Evolutionary conservation across 371 early-diverging fungal genomes (phyloP).

Genomic region (Nematocida sp.): DNA sequence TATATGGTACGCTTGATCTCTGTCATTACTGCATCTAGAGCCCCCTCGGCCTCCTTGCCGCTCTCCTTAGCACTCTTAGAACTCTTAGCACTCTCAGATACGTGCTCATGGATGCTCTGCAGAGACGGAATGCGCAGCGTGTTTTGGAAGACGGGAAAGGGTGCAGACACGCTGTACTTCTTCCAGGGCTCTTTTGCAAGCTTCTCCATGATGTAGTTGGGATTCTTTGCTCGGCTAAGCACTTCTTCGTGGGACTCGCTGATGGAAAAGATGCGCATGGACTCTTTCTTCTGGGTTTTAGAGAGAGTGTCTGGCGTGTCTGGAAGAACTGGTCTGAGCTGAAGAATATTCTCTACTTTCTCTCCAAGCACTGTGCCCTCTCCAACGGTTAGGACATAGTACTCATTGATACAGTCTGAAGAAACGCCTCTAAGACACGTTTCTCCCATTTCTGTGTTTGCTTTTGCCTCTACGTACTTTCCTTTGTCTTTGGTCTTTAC

Average conservation of each 20-base stretch:
- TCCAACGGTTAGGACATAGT: constrained; percentile 1
- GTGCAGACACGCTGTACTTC: background rate
- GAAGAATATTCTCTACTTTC: constrained; percentile 18
- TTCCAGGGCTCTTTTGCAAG: constrained; percentile 25
- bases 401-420: constrained; percentile 15
- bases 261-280: constrained; percentile 8
- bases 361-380: background rate
- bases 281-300: constrained; percentile 37
- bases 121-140: background rate
- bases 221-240: constrained; percentile 34
- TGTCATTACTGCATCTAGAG: background rate
- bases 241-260: constrained; percentile 41
- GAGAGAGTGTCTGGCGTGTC: constrained; percentile 32
- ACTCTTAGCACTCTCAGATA: background rate
- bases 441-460: background rate
- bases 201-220: constrained; percentile 36
- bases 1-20: constrained; percentile 27
- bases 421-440: background rate
- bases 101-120: background rate
- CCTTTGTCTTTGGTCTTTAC: constrained; percentile 13
- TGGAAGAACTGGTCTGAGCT: constrained; percentile 33
- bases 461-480: background rate
- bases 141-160: too few species aligned
- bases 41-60: background rate
- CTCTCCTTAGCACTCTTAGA: background rate